phyloP scores from a whole-genome alignment of 257 asterid genomes.

The Perilla frutescens region DNA sequence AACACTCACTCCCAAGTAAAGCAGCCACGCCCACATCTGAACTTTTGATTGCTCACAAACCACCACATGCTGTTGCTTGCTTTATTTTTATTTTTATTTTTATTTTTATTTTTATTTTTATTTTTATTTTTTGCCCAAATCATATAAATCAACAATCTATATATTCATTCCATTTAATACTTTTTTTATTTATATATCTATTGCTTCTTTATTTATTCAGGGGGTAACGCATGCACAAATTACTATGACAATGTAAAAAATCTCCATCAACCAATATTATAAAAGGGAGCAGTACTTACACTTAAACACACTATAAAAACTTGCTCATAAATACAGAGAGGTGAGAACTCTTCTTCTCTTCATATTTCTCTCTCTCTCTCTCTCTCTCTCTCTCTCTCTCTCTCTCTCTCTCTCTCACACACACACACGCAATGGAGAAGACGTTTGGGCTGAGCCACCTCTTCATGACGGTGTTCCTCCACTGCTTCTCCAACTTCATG shows the following conservation, averaged over 20 bases:
- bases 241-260: constrained; percentile 1
- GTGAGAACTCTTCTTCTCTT: neutral
- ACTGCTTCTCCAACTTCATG: constrained; percentile 77
- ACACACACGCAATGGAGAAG: constrained; percentile 47
- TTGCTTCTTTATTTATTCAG: neutral
- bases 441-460: constrained; percentile 75
- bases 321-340: constrained; percentile 12
- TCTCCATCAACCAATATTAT: constrained; percentile 14
- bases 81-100: constrained; percentile 14
- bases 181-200: neutral
- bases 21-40: constrained; percentile 21
- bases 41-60: neutral
- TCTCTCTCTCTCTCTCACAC: neutral
- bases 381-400: neutral
- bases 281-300: constrained; percentile 11
- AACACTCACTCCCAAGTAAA: constrained; percentile 36
- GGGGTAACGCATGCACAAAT: constrained; percentile 29
- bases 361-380: neutral
- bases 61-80: constrained; percentile 21
- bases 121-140: neutral
- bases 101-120: neutral
- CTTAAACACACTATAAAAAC: neutral
- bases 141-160: neutral
- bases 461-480: constrained; percentile 83
- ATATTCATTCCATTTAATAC: constrained; percentile 1